Evolutionary conservation across 2,329 filamentous ascomycete species (phyloP).

Genomic region (Zelopaecilomyces penicillatus): DNA sequence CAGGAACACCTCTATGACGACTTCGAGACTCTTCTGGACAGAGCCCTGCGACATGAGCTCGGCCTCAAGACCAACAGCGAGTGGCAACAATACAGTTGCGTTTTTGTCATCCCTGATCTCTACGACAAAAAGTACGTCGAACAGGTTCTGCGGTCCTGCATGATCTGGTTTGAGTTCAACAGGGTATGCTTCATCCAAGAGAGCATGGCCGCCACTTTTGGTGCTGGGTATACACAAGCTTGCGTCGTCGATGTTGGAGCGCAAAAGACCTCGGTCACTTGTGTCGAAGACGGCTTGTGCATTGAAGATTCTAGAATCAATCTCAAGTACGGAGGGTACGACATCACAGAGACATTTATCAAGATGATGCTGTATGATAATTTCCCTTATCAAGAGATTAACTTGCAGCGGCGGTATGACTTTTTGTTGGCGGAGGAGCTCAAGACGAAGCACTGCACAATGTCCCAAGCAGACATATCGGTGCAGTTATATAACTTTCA

Average conservation of each 20-base stretch:
- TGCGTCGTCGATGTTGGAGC: conserved; percentile 96
- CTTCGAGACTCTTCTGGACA: conserved; percentile 77
- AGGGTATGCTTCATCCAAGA: conserved; percentile 93
- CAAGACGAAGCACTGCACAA: conserved; percentile 86
- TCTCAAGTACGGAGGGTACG: conserved; percentile 84
- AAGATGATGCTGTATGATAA: conserved; percentile 98
- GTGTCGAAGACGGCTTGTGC: conserved; percentile 92
- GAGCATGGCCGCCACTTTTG: conserved; percentile 88
- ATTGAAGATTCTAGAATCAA: conserved; percentile 93
- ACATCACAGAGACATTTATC: conserved; percentile 89
- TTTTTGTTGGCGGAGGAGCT: conserved; percentile 90
- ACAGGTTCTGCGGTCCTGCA: conserved; percentile 71
- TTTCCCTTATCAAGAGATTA: conserved; percentile 93
- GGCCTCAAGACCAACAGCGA: conserved; percentile 69
- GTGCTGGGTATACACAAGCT: conserved; percentile 85
- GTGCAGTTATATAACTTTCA: conserved; percentile 88
- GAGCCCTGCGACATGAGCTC: conserved; percentile 77
- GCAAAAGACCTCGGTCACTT: conserved; percentile 94
- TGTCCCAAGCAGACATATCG: conserved; percentile 82
- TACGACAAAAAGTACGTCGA: conserved; percentile 94
- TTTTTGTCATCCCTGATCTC: conserved; percentile 93
- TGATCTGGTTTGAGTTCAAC: conserved; percentile 83
- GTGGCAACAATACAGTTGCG: conserved; percentile 86
- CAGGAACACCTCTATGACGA: conserved; percentile 78
- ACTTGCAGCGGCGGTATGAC: conserved; percentile 81